Conservation (phyloP, 1,284 basidiomycete species). For the Pseudozyma tsukubaensis region DNA sequence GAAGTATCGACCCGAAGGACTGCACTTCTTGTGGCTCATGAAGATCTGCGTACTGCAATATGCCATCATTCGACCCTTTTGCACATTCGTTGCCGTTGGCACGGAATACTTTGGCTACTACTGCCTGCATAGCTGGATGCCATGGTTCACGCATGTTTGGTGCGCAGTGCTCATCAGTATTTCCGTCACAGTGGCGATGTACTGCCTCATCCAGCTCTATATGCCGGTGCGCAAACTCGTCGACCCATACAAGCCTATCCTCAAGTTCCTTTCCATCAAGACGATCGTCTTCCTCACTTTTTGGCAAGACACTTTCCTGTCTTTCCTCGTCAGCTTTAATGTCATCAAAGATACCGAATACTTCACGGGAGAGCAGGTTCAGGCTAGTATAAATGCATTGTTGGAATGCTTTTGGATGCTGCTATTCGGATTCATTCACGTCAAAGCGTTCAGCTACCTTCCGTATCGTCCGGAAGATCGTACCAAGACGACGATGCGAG, state of each 20-base stretch:
- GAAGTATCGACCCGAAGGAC: conserved; percentile 73
- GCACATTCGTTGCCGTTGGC: conserved; percentile 76
- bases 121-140: conserved; percentile 79
- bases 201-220: conserved; percentile 82
- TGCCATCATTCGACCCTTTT: conserved; percentile 77
- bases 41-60: conserved; percentile 84
- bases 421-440: conserved; percentile 76
- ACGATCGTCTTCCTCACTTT: conserved; percentile 83
- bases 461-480: conserved; percentile 72
- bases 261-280: conserved; percentile 78
- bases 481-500: conserved; percentile 29
- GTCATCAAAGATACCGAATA: conserved; percentile 76
- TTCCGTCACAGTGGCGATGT: conserved; percentile 82
- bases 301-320: conserved; percentile 79
- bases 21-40: conserved; percentile 81
- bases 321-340: conserved; percentile 75
- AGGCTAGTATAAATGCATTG: conserved; percentile 78
- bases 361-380: conserved; percentile 78
- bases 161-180: conserved; percentile 76
- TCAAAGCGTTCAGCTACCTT: conserved; percentile 80
- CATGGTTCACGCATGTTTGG: conserved; percentile 75
- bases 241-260: conserved; percentile 75
- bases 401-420: conserved; percentile 79
- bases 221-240: conserved; percentile 75
- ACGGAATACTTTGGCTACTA: conserved; percentile 77